phyloP scores from a whole-genome alignment of 495 filamentous ascomycete genomes.

The Xylaria acuta region DNA sequence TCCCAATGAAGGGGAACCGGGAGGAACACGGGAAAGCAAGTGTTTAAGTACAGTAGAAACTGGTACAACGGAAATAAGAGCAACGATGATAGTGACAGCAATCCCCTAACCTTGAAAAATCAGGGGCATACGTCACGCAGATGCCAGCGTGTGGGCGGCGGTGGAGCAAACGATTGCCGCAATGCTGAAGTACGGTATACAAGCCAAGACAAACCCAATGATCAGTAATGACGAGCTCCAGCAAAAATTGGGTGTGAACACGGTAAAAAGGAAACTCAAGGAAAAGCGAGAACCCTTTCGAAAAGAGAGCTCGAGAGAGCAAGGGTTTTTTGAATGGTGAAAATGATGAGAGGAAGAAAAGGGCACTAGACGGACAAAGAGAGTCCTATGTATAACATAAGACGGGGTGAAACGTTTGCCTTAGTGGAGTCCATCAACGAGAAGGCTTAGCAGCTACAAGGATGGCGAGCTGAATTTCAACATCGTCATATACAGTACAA shows the following conservation, averaged over 20 bases:
- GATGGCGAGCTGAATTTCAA: not conserved
- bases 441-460: slow-evolving; percentile 18
- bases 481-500: not conserved
- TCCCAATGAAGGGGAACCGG: not conserved
- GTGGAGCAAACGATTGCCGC: slow-evolving; percentile 16
- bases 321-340: no score
- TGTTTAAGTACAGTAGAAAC: not conserved
- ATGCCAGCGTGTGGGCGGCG: not conserved
- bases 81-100: not conserved
- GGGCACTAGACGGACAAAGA: not conserved
- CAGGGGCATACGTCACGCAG: not conserved
- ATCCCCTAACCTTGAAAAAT: not conserved
- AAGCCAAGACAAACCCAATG: slow-evolving; percentile 9
- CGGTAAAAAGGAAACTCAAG: not conserved
- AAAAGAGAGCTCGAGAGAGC: not conserved
- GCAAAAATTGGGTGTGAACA: not conserved
- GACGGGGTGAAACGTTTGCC: slow-evolving; percentile 16
- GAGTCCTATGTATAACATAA: not conserved
- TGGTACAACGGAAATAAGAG: not conserved
- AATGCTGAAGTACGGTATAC: not conserved
- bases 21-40: not conserved
- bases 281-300: not conserved
- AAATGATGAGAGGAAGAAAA: not conserved
- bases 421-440: slow-evolving; percentile 8
- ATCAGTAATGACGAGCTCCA: not conserved